phyloP scores from a whole-genome alignment of 2,329 filamentous ascomycete genomes.

The Periglandula ipomoeae region DNA sequence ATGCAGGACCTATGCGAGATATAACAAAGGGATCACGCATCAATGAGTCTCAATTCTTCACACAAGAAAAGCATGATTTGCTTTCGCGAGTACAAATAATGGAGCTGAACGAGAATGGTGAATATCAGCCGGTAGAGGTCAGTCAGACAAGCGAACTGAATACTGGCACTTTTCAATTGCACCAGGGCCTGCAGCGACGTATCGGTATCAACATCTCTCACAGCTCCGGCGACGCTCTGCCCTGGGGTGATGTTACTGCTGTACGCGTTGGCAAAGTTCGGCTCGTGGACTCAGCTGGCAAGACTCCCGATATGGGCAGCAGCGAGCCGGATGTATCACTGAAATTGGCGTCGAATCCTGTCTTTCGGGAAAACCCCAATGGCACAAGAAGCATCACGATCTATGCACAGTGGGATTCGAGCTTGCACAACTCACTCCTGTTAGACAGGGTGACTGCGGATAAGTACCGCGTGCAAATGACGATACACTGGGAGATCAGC shows the following conservation, averaged over 20 bases:
- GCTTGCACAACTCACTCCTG: conserved; percentile 80
- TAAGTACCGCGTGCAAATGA: conserved; percentile 83
- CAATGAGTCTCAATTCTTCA: conserved; percentile 85
- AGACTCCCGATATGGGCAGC: conserved; percentile 68
- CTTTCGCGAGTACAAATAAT: conserved; percentile 82
- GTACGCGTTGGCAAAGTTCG: conserved; percentile 74
- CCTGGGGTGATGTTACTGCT: conserved; percentile 75
- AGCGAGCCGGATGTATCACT: conserved; percentile 66
- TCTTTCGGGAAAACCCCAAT: conserved; percentile 77
- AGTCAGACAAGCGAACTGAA: conserved; percentile 78
- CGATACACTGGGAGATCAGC: conserved; percentile 74
- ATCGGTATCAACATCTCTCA: conserved; percentile 85
- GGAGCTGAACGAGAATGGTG: conserved; percentile 83
- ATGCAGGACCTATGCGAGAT: conserved; percentile 53
- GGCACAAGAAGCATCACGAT: conserved; percentile 82
- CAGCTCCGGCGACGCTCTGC: conserved; percentile 76
- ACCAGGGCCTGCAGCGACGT: conserved; percentile 86
- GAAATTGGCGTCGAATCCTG: conserved; percentile 67
- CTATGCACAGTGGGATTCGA: conserved; percentile 94
- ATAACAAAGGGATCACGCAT: conserved; percentile 57
- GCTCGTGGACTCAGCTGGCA: conserved; percentile 76
- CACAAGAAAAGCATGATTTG: conserved; percentile 87
- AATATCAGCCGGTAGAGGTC: conserved; percentile 88
- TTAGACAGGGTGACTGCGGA: conserved; percentile 92
- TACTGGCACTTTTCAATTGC: conserved; percentile 84